A percentile compares a stretch with the other conserved stretches of the same genome.
These are phyloP conservation scores for Claviceps purpurea DNA, from an alignment of 2,329 filamentous ascomycete genomes.

Conservation along the genomic window DNA sequence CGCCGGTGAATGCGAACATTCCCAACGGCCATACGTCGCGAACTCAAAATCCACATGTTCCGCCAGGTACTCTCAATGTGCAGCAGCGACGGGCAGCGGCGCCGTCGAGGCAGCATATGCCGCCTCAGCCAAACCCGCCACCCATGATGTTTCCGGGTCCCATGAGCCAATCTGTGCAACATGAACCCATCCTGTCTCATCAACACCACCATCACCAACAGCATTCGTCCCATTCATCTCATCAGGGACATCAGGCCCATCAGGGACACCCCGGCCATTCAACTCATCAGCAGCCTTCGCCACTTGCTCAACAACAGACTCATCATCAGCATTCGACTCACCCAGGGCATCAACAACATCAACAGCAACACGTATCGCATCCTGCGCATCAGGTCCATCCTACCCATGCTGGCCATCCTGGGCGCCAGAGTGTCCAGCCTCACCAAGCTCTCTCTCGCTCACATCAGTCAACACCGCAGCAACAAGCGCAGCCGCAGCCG, in stretches of 20 bases:
- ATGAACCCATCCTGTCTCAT: conserved; percentile 30
- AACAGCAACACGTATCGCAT: conserved; percentile 11
- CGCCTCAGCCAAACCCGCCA: conserved; percentile 22
- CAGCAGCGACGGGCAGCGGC: conserved; percentile 29
- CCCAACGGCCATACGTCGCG: conserved; percentile 30
- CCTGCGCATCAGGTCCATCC: conserved; percentile 14
- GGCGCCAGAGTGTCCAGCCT: conserved; percentile 14
- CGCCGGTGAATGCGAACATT: conserved; percentile 33
- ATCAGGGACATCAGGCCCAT: conserved; percentile 16
- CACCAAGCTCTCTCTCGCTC: conserved; percentile 14
- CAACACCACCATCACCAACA: conserved; percentile 25
- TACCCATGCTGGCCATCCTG: conserved; percentile 10
- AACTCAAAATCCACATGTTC: conserved; percentile 30
- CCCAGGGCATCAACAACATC: conserved; percentile 13
- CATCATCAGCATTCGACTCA: conserved; percentile 12
- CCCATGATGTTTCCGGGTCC: conserved; percentile 24
- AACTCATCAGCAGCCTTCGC: conserved; percentile 11
- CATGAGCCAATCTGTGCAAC: conserved; percentile 28
- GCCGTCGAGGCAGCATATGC: conserved; percentile 32
- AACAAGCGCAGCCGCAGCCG: conserved; percentile 15
- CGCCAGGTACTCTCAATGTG: conserved; percentile 33
- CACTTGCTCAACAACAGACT: conserved; percentile 12
- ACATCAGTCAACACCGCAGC: conserved; percentile 15
- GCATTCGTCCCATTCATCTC: conserved; percentile 12
- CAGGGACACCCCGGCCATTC: conserved; percentile 15